Conservation (phyloP, 352 stramenopile species). For the Pseudoperonospora humuli region DNA sequence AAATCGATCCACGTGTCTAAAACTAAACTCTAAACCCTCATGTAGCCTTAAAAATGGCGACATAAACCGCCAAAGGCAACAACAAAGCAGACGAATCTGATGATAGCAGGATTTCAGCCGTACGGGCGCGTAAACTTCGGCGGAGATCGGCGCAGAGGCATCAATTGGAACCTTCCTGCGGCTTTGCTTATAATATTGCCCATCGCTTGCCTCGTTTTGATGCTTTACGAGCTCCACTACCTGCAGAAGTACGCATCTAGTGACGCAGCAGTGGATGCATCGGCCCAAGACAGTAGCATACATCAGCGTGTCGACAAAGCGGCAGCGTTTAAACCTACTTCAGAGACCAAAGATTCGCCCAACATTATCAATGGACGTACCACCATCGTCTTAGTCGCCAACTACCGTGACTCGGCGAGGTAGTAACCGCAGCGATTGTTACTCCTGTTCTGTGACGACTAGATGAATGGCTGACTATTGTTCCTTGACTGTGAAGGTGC, state of each 20-base stretch:
- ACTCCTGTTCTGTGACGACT: background rate
- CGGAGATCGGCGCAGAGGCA: constrained; percentile 29
- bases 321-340: background rate
- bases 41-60: no score
- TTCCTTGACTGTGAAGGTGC: constrained; percentile 25
- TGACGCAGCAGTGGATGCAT: constrained; percentile 21
- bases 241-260: constrained; percentile 55
- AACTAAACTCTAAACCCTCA: no score
- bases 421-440: constrained; percentile 8
- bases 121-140: constrained; percentile 56
- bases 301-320: constrained; percentile 25
- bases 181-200: constrained; percentile 62
- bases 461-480: background rate
- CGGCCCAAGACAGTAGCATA: constrained; percentile 22
- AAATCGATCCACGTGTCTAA: no score
- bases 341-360: constrained; percentile 14
- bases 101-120: constrained; percentile 29
- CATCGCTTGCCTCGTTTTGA: constrained; percentile 55
- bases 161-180: constrained; percentile 46
- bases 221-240: constrained; percentile 77
- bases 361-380: constrained; percentile 50
- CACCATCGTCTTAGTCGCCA: constrained; percentile 74
- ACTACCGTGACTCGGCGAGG: constrained; percentile 74
- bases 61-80: no score
- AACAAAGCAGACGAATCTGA: no score